Percentiles rank a stretch among this genome's conserved stretches.
phyloP scores from a whole-genome alignment of 495 filamentous ascomycete species.

The Venustampulla echinocandica region DNA sequence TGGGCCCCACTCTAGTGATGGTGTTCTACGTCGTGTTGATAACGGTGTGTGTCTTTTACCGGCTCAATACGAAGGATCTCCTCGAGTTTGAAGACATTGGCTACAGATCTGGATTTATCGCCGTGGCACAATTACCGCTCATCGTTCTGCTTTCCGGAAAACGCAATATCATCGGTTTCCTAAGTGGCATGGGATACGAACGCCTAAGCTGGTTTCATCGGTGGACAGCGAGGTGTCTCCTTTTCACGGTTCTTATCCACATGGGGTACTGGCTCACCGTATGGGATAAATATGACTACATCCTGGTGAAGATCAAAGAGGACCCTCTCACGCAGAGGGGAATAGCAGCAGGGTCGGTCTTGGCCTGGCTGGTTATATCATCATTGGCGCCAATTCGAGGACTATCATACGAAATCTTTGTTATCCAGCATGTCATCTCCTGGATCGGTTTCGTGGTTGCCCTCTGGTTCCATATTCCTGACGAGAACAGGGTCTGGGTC shows the following conservation, averaged over 20 bases:
- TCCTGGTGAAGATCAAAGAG: conserved; percentile 49
- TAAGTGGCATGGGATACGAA: conserved; percentile 64
- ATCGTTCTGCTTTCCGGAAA: conserved; percentile 73
- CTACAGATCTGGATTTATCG: conserved; percentile 67
- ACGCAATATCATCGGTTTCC: conserved; percentile 61
- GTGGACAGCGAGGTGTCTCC: conserved; percentile 65
- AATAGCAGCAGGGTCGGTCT: conserved; percentile 62
- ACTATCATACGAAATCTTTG: conserved; percentile 70
- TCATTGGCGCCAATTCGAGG: conserved; percentile 62
- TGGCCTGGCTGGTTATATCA: conserved; percentile 62
- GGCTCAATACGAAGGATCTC: conserved; percentile 24
- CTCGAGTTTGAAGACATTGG: conserved; percentile 61
- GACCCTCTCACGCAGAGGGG: conserved; percentile 58
- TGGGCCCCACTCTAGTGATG: conserved; percentile 47
- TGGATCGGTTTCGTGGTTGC: conserved; percentile 57
- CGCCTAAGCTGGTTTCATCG: conserved; percentile 77
- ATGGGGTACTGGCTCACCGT: conserved; percentile 61
- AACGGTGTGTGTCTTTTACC: conserved; percentile 44
- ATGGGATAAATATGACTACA: conserved; percentile 58
- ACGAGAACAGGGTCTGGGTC: conserved; percentile 46
- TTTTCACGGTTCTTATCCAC: conserved; percentile 67
- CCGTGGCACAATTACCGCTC: conserved; percentile 68
- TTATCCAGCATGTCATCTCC: conserved; percentile 67
- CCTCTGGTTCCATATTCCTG: conserved; percentile 57
- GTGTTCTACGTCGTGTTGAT: conserved; percentile 48